phyloP scores from a whole-genome alignment of 78 protist genomes.

The Guillardia theta region DNA sequence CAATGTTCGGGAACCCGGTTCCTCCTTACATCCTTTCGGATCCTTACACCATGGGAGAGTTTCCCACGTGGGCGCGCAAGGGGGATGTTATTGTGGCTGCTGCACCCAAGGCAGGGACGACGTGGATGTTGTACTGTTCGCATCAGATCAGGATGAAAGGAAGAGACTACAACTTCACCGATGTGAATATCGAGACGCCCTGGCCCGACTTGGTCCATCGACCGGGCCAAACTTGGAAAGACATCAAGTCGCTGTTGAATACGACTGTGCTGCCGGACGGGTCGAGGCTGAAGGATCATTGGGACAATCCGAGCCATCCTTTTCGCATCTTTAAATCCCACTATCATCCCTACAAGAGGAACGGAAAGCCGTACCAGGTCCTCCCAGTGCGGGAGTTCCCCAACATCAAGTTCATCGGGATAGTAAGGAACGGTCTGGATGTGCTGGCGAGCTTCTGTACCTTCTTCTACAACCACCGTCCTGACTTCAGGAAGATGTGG shows the following conservation, averaged over 20 bases:
- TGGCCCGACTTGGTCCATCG: neutral
- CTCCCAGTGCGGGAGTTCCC: neutral
- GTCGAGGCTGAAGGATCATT: neutral
- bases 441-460: neutral
- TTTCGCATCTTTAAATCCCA: conserved; percentile 20
- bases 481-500: neutral
- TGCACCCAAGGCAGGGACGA: neutral
- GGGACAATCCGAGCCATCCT: neutral
- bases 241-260: neutral
- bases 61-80: neutral
- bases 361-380: neutral
- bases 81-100: neutral
- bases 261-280: neutral
- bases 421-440: neutral
- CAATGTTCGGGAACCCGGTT: neutral
- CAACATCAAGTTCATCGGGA: neutral
- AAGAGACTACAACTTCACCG: neutral
- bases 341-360: neutral
- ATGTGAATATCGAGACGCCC: neutral
- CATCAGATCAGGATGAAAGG: conserved; percentile 9
- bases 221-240: neutral
- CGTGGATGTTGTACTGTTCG: neutral
- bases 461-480: neutral
- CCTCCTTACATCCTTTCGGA: neutral
- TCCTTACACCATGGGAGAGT: neutral